Base-by-base conservation (phyloP, 805 yeast genomes). In the Starmerella powellii region DNA sequence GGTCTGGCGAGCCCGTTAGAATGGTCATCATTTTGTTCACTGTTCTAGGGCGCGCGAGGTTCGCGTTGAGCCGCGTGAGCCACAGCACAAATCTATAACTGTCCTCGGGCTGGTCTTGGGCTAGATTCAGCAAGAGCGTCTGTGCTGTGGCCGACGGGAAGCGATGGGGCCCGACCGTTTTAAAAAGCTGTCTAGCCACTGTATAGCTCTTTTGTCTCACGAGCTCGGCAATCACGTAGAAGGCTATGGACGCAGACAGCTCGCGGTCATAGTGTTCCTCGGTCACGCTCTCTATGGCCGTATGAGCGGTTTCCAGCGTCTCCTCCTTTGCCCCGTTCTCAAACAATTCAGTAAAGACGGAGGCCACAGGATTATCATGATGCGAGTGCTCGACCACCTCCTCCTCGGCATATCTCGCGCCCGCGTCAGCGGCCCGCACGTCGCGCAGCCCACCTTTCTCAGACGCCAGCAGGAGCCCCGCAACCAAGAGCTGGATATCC, bases 401-500 rank as follows among this genome's bases (percentile, higher is more conserved):
- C 10, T 23, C n/a, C n/a, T n/a, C n/a, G n/a, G n/a, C n/a, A n/a
- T n/a, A n/a, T n/a, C n/a, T n/a, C n/a, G n/a, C n/a, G n/a, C n/a
- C n/a, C n/a, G n/a, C n/a, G n/a, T n/a, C n/a, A n/a, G n/a, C n/a
- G n/a, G n/a, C n/a, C n/a, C n/a, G n/a, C n/a, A n/a, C n/a, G n/a
- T n/a, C n/a, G n/a, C n/a, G n/a, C n/a, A n/a, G n/a, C n/a, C n/a
- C n/a, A 28, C 16, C 42, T 55, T 56, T 33, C 34, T 58, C 61
- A 1, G 53, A 36, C 19, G 56, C 47, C 6, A 58, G 26, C 3
- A 49, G 37, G 45, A 59, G 38, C 2, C 61, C 62, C 2, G 56
- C 54, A 6, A 53, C 41, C 1, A 58, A 39, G 10, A 59, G 46
- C 41, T 52, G 51, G 27, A 56, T 44, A 30, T 58, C 61, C 8